Conservation (phyloP, 2,329 filamentous ascomycete species). For the Cladophialophora carrionii region DNA sequence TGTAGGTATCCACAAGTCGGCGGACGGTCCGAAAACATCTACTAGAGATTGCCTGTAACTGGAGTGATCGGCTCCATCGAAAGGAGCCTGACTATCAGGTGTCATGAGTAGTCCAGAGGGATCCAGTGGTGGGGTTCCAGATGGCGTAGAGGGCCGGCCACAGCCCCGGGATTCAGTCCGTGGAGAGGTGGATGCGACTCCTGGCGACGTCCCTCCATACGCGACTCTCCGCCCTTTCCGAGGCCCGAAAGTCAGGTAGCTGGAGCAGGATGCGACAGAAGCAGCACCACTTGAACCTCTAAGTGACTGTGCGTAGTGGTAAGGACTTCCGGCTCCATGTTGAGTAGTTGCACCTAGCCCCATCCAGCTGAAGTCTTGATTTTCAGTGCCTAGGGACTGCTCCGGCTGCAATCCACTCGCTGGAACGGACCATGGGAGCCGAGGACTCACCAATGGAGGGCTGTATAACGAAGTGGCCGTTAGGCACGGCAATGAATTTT, state of each 20-base stretch:
- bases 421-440: not conserved
- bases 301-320: not conserved
- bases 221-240: constrained; percentile 7
- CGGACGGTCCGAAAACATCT: not conserved
- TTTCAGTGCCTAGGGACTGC: not conserved
- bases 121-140: not conserved
- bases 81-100: not conserved
- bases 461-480: not conserved
- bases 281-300: not conserved
- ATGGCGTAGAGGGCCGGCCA: not conserved
- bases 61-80: not conserved
- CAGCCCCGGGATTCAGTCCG: not conserved
- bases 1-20: not conserved
- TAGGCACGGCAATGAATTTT: not conserved
- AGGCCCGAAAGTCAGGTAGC: not conserved
- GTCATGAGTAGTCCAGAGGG: not conserved
- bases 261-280: constrained; percentile 1
- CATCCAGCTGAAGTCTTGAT: not conserved
- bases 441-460: too few species aligned
- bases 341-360: not conserved
- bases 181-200: not conserved
- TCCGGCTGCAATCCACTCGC: not conserved
- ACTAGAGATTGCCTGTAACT: not conserved
- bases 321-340: not conserved
- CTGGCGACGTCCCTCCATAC: not conserved